phyloP scores from a whole-genome alignment of 208 protist genomes.

The Vickermania spadyakhi region DNA sequence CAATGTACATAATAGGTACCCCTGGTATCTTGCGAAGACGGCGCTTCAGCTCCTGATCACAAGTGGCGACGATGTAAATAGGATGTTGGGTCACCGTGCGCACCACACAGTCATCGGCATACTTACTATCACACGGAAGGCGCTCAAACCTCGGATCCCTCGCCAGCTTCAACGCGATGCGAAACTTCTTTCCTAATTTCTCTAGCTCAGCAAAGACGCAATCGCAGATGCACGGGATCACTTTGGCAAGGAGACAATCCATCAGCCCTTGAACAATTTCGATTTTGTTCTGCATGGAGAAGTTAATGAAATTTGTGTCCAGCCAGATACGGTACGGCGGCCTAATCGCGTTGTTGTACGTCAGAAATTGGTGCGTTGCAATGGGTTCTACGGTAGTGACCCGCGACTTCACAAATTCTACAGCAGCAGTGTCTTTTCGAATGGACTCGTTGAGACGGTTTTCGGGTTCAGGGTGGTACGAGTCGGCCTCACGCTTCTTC shows the following conservation, averaged over 20 bases:
- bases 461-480: slow-evolving; percentile 38
- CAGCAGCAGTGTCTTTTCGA: slow-evolving; percentile 57
- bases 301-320: slow-evolving; percentile 99
- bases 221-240: slow-evolving; percentile 97
- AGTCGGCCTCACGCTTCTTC: slow-evolving; percentile 84
- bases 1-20: slow-evolving; percentile 98
- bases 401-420: slow-evolving; percentile 47
- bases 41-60: slow-evolving; percentile 96
- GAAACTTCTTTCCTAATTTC: slow-evolving; percentile 96
- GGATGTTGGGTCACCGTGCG: slow-evolving; percentile 88
- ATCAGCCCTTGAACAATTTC: slow-evolving; percentile 97
- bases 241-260: slow-evolving; percentile 99
- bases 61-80: slow-evolving; percentile 91
- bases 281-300: slow-evolving; percentile 99
- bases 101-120: slow-evolving; percentile 99
- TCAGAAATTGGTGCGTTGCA: slow-evolving; percentile 93
- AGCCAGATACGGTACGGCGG: slow-evolving; percentile 98
- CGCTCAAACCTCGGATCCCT: slow-evolving; percentile 98
- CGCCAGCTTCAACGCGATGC: slow-evolving; percentile 89
- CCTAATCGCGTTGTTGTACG: slow-evolving; percentile 95
- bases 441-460: slow-evolving; percentile 23
- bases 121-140: slow-evolving; percentile 95
- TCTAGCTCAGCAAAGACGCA: slow-evolving; percentile 99
- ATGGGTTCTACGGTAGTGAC: slow-evolving; percentile 50
- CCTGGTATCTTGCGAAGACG: slow-evolving; percentile 97